Evolutionary conservation across 2,329 filamentous ascomycete species (phyloP).

Genomic region (Fusarium begoniae): DNA sequence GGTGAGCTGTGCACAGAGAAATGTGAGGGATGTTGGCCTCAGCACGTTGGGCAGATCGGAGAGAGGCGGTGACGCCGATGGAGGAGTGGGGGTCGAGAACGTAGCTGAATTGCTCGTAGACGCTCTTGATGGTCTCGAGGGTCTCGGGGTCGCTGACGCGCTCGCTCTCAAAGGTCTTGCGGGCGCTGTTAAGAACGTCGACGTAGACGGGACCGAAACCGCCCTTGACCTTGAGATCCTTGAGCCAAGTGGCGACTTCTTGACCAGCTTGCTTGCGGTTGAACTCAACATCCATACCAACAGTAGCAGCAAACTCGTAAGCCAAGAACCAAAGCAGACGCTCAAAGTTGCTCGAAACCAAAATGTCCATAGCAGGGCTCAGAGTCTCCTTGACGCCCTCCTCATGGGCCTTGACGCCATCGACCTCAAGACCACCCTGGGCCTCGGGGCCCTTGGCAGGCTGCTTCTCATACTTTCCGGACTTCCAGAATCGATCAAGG

Average conservation of each 20-base stretch:
- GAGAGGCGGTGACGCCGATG: constrained; percentile 81
- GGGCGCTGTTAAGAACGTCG: constrained; percentile 76
- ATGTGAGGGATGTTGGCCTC: constrained; percentile 72
- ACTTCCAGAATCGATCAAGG: constrained; percentile 92
- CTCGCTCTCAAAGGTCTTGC: constrained; percentile 83
- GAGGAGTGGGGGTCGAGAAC: constrained; percentile 93
- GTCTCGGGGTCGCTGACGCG: constrained; percentile 73
- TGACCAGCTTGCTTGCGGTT: constrained; percentile 76
- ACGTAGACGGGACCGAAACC: constrained; percentile 82
- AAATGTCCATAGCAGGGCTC: constrained; percentile 96
- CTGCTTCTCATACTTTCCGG: constrained; percentile 89
- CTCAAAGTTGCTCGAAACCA: constrained; percentile 97
- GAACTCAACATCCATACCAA: constrained; percentile 71
- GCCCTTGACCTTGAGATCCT: constrained; percentile 80
- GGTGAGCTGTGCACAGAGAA: constrained; percentile 91
- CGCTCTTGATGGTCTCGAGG: constrained; percentile 67
- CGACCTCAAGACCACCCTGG: constrained; percentile 70
- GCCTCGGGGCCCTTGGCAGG: constrained; percentile 66
- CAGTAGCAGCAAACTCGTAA: constrained; percentile 70
- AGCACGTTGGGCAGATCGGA: constrained; percentile 70
- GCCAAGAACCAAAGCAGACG: constrained; percentile 93
- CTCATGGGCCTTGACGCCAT: constrained; percentile 70
- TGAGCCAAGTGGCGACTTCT: constrained; percentile 81
- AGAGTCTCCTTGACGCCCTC: constrained; percentile 89
- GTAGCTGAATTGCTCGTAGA: constrained; percentile 72